Evolutionary conservation across 148 eudicot genomes (phyloP).

Genomic region (Diospyros lotus): DNA sequence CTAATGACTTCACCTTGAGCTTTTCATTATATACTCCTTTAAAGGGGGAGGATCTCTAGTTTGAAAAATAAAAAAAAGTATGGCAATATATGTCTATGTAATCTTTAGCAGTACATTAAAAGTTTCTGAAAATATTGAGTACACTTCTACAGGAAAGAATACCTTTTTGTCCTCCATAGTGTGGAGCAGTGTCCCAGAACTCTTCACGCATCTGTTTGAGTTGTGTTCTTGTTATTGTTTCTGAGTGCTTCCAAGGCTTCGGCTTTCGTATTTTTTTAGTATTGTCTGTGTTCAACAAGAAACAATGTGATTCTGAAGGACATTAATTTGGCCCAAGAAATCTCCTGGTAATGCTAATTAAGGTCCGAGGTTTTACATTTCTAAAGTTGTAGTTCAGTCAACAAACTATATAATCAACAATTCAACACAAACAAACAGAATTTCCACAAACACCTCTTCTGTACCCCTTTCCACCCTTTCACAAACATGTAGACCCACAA

Average conservation of each 20-base stretch:
- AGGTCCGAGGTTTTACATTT: not conserved
- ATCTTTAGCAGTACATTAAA: not conserved
- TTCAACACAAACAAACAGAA: not conserved
- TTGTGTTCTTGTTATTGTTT: constrained; percentile 58
- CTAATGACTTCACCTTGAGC: not conserved
- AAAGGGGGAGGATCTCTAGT: not conserved
- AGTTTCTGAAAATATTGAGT: not conserved
- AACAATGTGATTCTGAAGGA: not conserved
- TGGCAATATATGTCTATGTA: too few relatives aligned
- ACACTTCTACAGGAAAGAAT: constrained; percentile 1
- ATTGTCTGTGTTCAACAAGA: constrained; percentile 27
- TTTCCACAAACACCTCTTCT: not conserved
- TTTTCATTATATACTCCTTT: not conserved
- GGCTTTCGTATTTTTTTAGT: constrained; percentile 66
- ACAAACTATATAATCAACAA: not conserved
- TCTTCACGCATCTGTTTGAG: constrained; percentile 77
- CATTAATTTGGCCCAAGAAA: not conserved
- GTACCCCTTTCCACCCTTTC: too few relatives aligned
- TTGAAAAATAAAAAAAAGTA: too few relatives aligned
- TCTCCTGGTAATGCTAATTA: not conserved
- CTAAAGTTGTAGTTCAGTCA: not conserved
- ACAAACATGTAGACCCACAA: too few relatives aligned
- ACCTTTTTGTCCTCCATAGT: constrained; percentile 85
- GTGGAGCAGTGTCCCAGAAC: constrained; percentile 95
- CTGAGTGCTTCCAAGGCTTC: constrained; percentile 83